phyloP scores from a whole-genome alignment of 129 eudicot genomes.

The Flaveria linearis region DNA sequence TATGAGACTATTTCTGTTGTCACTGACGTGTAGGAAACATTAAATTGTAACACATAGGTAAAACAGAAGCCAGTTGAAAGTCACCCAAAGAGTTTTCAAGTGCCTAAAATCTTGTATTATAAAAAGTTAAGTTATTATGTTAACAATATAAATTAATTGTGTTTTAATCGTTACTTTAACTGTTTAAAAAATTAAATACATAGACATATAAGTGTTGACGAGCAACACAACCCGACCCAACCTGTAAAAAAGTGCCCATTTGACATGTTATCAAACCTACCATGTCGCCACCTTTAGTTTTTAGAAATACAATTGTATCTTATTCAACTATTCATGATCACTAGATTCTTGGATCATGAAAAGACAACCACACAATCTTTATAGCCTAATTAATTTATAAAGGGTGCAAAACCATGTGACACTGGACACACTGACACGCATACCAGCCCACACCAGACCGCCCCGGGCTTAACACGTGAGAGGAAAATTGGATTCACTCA shows the following conservation, averaged over 20 bases:
- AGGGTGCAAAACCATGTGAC: too few relatives aligned
- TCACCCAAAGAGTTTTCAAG: background rate
- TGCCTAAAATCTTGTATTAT: background rate
- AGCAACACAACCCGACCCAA: background rate
- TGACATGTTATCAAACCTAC: background rate
- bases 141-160: background rate
- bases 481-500: too few relatives aligned
- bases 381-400: background rate
- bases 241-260: background rate
- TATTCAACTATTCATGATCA: background rate
- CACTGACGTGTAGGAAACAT: background rate
- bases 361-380: background rate
- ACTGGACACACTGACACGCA: too few relatives aligned
- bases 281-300: background rate
- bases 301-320: background rate
- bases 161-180: background rate
- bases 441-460: too few relatives aligned
- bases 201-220: background rate
- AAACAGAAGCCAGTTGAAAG: background rate
- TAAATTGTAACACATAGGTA: background rate
- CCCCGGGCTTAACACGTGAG: too few relatives aligned
- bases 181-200: background rate
- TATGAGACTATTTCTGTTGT: background rate
- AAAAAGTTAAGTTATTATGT: background rate
- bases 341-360: conserved; percentile 11